Base-by-base conservation (phyloP, 2,329 filamentous ascomycete species). In the Paracamarosporium sp. region DNA sequence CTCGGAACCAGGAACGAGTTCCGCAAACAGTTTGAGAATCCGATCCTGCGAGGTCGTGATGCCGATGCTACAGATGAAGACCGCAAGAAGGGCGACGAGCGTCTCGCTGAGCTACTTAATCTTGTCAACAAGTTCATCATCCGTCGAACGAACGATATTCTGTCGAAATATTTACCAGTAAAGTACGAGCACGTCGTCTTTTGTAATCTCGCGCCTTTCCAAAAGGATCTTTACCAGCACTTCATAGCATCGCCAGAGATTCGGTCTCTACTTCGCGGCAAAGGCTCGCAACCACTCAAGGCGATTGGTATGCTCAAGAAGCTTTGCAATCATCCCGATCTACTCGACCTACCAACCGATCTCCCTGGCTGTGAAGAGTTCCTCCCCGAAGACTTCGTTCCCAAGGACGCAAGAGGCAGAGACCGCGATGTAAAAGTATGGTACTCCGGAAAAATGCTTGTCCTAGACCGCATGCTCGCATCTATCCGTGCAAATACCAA, bases 151-250 rank as follows among this genome's bases (percentile, higher is more conserved):
- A 99, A 99, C 83, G 95, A 99, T 72, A 96, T 99, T 60, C 80
- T 99, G 24, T 97, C 94, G 50, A 99, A 99, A 76, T 99, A 99
- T 73, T 80, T 99, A 57, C 95, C 95, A 0, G 89, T 98, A 81
- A 99, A 99, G 81, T 99, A 99, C 78, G 95, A 99, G 77, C 95
- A 99, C 74, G 95, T 99, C 28, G 95, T 99, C 1, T 99, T 99
- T 79, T 99, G 95, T 83, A 94, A 94, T 67, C 84, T 97, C 44
- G 90, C 95, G 15, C 91, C 91, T 0, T 98, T 99, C 79, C 95
- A 99, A 76, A 85, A 93, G 53, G 91, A 92, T 64, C 82, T 99
- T 1, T 99, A 99, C 82, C 97, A 97, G 71, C 92, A 97, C 77
- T 99, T 99, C 77, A 93, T 99, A 76, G 92, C 90, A 48, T 97